Conservation (phyloP, 1,284 basidiomycete species). For the Cystobasidiaceae sp. region DNA sequence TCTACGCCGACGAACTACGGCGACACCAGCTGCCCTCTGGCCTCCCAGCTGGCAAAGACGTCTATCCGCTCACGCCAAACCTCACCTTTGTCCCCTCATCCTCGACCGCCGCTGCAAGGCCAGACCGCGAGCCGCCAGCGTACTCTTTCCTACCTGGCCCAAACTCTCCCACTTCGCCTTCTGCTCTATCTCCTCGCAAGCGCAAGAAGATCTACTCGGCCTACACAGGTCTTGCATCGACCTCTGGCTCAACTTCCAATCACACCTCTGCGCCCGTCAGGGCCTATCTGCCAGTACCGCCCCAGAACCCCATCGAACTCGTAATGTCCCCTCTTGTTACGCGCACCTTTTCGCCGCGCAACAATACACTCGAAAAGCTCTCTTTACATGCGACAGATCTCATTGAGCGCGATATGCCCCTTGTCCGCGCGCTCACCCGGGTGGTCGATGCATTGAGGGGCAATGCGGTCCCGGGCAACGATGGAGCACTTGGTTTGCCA, state of each 20-base stretch:
- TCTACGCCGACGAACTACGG: conserved; percentile 1
- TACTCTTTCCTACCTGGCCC: conserved; percentile 11
- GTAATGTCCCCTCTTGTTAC: conserved; percentile 35
- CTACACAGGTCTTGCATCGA: conserved; percentile 8
- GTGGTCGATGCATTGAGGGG: conserved; percentile 39
- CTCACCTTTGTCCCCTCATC: conserved; percentile 30
- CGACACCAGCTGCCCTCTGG: neutral
- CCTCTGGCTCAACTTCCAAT: conserved; percentile 18
- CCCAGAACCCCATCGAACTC: conserved; percentile 40
- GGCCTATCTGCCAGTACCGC: conserved; percentile 35
- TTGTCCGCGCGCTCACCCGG: conserved; percentile 32
- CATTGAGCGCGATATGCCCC: conserved; percentile 40
- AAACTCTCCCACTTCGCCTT: conserved; percentile 27
- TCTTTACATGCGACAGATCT: conserved; percentile 36
- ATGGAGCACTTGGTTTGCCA: conserved; percentile 13
- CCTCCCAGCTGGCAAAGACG: conserved; percentile 13
- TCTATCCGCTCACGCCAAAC: conserved; percentile 30
- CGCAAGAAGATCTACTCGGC: conserved; percentile 12
- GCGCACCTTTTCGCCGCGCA: conserved; percentile 36
- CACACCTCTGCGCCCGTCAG: conserved; percentile 25
- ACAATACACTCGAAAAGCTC: conserved; percentile 35
- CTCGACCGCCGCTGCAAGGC: conserved; percentile 23
- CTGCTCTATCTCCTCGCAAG: conserved; percentile 3
- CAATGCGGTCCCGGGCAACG: conserved; percentile 34
- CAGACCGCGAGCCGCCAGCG: conserved; percentile 16